Evolutionary conservation across 1,284 basidiomycete genomes (phyloP).

Genomic region (Cutaneotrichosporon daszewskae): DNA sequence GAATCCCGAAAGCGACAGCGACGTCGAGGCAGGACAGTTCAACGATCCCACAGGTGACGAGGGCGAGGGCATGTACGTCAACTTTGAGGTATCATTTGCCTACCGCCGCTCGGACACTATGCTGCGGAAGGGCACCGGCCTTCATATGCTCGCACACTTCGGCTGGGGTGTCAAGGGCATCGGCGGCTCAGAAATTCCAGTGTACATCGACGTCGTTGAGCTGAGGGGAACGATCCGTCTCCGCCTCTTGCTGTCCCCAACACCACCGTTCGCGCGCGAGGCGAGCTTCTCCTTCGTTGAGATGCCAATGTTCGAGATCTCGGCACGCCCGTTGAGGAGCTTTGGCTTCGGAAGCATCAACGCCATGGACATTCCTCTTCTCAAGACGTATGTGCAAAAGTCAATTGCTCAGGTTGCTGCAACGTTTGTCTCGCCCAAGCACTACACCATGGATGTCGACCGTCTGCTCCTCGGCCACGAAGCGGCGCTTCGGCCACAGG

Average conservation of each 20-base stretch:
- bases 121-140: slow-evolving; percentile 32
- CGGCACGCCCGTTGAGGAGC: slow-evolving; percentile 42
- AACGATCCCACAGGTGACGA: not conserved
- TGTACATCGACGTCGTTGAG: slow-evolving; percentile 39
- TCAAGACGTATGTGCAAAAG: slow-evolving; percentile 42
- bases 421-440: slow-evolving; percentile 42
- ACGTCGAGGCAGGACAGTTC: not conserved
- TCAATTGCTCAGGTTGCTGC: slow-evolving; percentile 43
- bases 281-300: slow-evolving; percentile 42
- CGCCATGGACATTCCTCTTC: slow-evolving; percentile 44
- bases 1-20: not conserved
- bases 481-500: slow-evolving; percentile 27
- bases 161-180: slow-evolving; percentile 44
- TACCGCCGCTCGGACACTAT: slow-evolving; percentile 30
- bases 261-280: slow-evolving; percentile 45
- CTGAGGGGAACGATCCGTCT: slow-evolving; percentile 35
- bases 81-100: slow-evolving; percentile 44
- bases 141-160: slow-evolving; percentile 44
- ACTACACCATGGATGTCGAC: slow-evolving; percentile 46
- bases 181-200: slow-evolving; percentile 39
- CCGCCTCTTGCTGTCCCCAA: slow-evolving; percentile 42
- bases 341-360: slow-evolving; percentile 35
- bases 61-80: slow-evolving; percentile 30
- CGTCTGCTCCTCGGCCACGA: slow-evolving; percentile 43
- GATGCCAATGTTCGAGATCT: slow-evolving; percentile 46